These are phyloP conservation scores for Rehmannia glutinosa DNA, from an alignment of 257 asterid genomes.

Conservation along the genomic window DNA sequence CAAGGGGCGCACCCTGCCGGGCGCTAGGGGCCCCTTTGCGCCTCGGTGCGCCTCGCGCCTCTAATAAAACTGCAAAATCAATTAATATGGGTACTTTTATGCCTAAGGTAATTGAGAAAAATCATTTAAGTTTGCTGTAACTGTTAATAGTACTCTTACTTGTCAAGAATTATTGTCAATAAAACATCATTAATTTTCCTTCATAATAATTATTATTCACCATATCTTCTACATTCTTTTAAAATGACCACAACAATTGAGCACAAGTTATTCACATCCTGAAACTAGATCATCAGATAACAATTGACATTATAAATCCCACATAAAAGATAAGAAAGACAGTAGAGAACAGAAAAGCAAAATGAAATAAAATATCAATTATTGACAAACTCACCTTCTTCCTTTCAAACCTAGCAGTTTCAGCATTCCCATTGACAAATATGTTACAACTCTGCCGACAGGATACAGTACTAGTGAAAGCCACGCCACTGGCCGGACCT, in stretches of 20 bases:
- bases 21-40: too few relatives aligned
- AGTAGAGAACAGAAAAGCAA: background rate
- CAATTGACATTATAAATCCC: background rate
- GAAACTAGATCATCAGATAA: background rate
- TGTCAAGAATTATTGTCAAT: background rate
- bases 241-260: background rate
- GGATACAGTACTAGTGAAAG: slow-evolving; percentile 91
- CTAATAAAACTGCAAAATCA: too few relatives aligned
- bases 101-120: background rate
- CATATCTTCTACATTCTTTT: slow-evolving; percentile 1
- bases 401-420: slow-evolving; percentile 93
- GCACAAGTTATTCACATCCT: background rate
- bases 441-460: slow-evolving; percentile 94
- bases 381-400: slow-evolving; percentile 53
- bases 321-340: background rate
- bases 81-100: background rate
- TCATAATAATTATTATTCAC: background rate
- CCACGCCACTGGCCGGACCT: slow-evolving; percentile 99
- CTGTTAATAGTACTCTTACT: slow-evolving; percentile 4
- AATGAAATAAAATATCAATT: background rate
- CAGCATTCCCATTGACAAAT: slow-evolving; percentile 96
- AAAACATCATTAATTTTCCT: slow-evolving; percentile 1
- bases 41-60: too few relatives aligned
- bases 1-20: too few relatives aligned
- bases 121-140: background rate